Conservation (phyloP, 140 eudicot species). For the Senecio squalidus region DNA sequence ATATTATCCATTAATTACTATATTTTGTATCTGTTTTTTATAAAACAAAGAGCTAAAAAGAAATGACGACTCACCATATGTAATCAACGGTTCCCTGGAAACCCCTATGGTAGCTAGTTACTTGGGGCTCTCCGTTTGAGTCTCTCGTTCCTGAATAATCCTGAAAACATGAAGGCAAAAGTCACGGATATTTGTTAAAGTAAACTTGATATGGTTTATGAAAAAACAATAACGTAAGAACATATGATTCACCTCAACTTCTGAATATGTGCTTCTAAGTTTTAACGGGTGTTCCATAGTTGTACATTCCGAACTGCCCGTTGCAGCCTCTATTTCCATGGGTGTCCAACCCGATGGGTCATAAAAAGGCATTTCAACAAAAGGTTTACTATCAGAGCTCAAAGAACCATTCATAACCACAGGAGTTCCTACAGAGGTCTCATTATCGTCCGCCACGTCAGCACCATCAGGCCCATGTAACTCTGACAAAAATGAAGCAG, state of each 20-base stretch:
- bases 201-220: background rate
- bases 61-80: slow-evolving; percentile 57
- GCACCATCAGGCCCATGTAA: slow-evolving; percentile 29
- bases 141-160: slow-evolving; percentile 72
- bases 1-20: background rate
- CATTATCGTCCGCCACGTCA: slow-evolving; percentile 16
- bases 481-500: slow-evolving; percentile 37
- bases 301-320: slow-evolving; percentile 68
- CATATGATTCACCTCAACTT: slow-evolving; percentile 59
- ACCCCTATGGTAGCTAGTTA: slow-evolving; percentile 83
- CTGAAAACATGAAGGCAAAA: slow-evolving; percentile 34
- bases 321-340: slow-evolving; percentile 74
- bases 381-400: slow-evolving; percentile 11
- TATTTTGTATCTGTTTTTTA: background rate
- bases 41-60: background rate
- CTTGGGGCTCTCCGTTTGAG: slow-evolving; percentile 79
- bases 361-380: slow-evolving; percentile 29
- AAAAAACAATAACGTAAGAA: slow-evolving; percentile 9
- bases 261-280: slow-evolving; percentile 67
- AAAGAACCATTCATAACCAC: slow-evolving; percentile 20
- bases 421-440: background rate
- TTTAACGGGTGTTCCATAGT: slow-evolving; percentile 57
- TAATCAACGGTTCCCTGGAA: slow-evolving; percentile 92
- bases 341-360: slow-evolving; percentile 85
- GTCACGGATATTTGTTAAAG: background rate